A percentile compares a stretch with the other conserved stretches of the same genome.
Evolutionary conservation across 2,329 filamentous ascomycete species (phyloP).

Genomic region (Samsoniella hepiali): DNA sequence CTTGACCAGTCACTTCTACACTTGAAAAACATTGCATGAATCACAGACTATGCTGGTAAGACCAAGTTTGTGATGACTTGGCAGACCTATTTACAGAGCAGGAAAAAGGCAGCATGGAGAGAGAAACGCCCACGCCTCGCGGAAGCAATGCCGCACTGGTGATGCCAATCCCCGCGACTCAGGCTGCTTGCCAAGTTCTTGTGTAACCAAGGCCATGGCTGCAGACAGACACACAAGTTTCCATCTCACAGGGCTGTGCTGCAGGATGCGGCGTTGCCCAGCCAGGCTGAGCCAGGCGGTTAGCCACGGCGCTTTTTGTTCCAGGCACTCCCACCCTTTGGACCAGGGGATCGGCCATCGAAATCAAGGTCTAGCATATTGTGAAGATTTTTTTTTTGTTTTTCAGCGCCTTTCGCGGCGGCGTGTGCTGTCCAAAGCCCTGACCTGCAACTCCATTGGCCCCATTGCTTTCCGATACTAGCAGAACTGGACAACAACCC

Average conservation of each 20-base stretch:
- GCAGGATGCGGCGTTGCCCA: background rate
- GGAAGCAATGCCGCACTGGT: conserved; percentile 5
- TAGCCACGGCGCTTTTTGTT: background rate
- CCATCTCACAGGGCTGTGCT: conserved; percentile 1
- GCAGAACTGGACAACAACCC: no score
- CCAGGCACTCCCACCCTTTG: no score
- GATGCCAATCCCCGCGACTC: background rate
- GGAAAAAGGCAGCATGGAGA: background rate
- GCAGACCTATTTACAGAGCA: background rate
- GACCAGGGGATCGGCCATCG: no score
- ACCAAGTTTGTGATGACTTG: background rate
- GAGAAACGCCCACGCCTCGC: background rate
- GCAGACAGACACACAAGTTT: background rate
- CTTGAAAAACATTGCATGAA: background rate
- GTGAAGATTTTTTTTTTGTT: no score
- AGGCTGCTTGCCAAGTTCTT: background rate
- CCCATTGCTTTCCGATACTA: no score
- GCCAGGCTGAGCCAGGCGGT: background rate
- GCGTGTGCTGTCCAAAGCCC: no score
- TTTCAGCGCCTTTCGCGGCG: no score
- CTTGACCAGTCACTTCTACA: background rate
- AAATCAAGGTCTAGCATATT: no score
- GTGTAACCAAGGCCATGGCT: background rate
- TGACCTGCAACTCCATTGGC: no score
- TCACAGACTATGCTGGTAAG: background rate